Evolutionary conservation across 176 grass and related monocot species (phyloP).

Genomic region (Bothriochloa decipiens): DNA sequence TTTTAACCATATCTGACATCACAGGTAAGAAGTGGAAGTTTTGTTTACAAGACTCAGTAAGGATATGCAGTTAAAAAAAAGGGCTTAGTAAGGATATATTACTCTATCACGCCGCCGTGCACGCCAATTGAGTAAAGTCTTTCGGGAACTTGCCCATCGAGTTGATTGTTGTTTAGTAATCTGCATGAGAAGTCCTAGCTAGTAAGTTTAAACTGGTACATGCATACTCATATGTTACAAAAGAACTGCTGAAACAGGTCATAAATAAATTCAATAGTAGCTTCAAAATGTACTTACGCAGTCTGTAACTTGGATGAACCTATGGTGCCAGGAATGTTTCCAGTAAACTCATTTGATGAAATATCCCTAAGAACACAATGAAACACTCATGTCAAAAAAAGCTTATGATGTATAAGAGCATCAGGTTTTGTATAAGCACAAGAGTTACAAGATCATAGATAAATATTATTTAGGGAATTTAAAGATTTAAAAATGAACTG

Average conservation of each 20-base stretch:
- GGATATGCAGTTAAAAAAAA: too few relatives aligned
- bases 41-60: background rate
- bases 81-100: slow-evolving; percentile 39
- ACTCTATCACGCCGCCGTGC: slow-evolving; percentile 99
- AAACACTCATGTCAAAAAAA: slow-evolving; percentile 17
- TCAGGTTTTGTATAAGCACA: background rate
- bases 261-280: slow-evolving; percentile 29
- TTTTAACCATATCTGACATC: background rate
- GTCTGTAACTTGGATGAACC: slow-evolving; percentile 82
- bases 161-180: slow-evolving; percentile 86
- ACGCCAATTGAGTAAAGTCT: slow-evolving; percentile 93
- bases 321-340: slow-evolving; percentile 83
- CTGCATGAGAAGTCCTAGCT: slow-evolving; percentile 47
- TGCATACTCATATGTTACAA: background rate
- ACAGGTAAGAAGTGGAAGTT: background rate
- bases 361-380: slow-evolving; percentile 71
- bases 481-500: background rate
- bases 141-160: slow-evolving; percentile 96
- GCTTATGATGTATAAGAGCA: slow-evolving; percentile 3
- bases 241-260: background rate
- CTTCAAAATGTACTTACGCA: slow-evolving; percentile 59
- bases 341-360: slow-evolving; percentile 86
- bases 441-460: background rate
- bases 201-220: slow-evolving; percentile 19
- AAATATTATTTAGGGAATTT: background rate